These are phyloP conservation scores for Penicillium sp. DNA, from an alignment of 2,329 filamentous ascomycete genomes.

Conservation along the genomic window DNA sequence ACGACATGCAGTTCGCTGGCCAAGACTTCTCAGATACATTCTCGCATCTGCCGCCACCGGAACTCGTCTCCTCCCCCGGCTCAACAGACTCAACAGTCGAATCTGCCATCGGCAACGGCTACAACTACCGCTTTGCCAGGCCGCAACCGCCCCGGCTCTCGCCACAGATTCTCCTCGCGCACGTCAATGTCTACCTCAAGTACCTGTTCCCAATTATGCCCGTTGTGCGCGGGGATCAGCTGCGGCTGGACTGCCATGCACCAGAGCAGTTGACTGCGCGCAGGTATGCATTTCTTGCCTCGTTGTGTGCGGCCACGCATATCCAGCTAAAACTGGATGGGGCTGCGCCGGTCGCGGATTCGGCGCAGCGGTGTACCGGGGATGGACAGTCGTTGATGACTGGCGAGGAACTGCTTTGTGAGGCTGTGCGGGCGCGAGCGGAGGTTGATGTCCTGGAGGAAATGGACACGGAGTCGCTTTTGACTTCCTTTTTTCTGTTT, in stretches of 20 bases:
- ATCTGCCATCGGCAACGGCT: conserved; percentile 18
- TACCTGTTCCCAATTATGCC: conserved; percentile 46
- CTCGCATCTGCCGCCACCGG: conserved; percentile 29
- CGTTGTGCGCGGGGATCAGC: conserved; percentile 36
- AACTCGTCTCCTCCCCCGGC: conserved; percentile 36
- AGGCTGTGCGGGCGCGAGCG: conserved; percentile 50
- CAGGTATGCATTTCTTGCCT: conserved; percentile 42
- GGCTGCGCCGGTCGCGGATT: conserved; percentile 21
- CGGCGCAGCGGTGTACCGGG: conserved; percentile 47
- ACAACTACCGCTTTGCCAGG: background rate
- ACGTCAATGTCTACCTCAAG: conserved; percentile 43
- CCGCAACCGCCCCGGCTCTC: conserved; percentile 29
- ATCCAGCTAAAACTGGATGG: conserved; percentile 45
- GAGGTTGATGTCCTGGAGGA: conserved; percentile 42
- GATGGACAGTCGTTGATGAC: conserved; percentile 58
- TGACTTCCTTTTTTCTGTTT: conserved; percentile 77
- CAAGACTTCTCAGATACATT: conserved; percentile 29
- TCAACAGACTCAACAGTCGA: conserved; percentile 33
- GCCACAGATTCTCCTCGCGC: conserved; percentile 35
- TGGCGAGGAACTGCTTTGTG: conserved; percentile 64
- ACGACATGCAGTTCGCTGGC: conserved; percentile 25
- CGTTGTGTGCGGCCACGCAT: conserved; percentile 44
- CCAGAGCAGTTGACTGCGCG: conserved; percentile 50
- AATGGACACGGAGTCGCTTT: conserved; percentile 43
- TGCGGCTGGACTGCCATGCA: conserved; percentile 44